Base-by-base conservation (phyloP, 1,139 yeast species). In the Yamadazyma atlantica region DNA sequence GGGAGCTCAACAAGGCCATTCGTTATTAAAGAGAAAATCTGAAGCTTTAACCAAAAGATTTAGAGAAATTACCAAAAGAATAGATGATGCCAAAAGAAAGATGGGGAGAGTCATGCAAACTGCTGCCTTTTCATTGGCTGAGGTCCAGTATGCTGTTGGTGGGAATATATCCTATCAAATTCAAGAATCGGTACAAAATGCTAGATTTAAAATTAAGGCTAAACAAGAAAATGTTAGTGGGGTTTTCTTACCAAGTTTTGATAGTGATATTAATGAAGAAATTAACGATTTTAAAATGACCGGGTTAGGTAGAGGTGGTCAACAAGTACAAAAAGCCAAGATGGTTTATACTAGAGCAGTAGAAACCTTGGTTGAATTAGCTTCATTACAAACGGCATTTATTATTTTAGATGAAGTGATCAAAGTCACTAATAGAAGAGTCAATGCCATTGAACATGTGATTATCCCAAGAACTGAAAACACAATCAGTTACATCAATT, bases 101-200 rank as follows among this genome's bases (percentile, higher is more conserved):
- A 92, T 92, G 98, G 98, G 97, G 34, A 75, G 94, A 49, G 96
- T 92, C 31, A 92, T 92, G 97, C 98, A 92, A 61, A 86, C 95
- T 0, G 98, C 98, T 1, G 95, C 97, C 0, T 92, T 92, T 60
- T 90, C 97, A 10, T 75, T 92, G 51, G 97, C 98, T 1, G 98
- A 92, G 60, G 97, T 92, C 35, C 85, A 92, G 36, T 92, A 92
- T 57, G 98, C 98, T 24, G 90, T 97, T 2, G 98, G 98, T 42
- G 95, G 85, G 53, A 89, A 88, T 65, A 88, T 92, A 50, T 87
- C 89, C 12, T 90, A 88, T 61, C 97, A 92, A 62, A 96, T 92
- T 31, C 96, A 88, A 65, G 97, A 92, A 64, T 82, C 90, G 37
- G 97, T 90, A 32, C 85, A 84, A 54, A 79, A 78, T 48, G 97